Base-by-base conservation (phyloP, 768 basidiomycete species). In the Russula sp. region DNA sequence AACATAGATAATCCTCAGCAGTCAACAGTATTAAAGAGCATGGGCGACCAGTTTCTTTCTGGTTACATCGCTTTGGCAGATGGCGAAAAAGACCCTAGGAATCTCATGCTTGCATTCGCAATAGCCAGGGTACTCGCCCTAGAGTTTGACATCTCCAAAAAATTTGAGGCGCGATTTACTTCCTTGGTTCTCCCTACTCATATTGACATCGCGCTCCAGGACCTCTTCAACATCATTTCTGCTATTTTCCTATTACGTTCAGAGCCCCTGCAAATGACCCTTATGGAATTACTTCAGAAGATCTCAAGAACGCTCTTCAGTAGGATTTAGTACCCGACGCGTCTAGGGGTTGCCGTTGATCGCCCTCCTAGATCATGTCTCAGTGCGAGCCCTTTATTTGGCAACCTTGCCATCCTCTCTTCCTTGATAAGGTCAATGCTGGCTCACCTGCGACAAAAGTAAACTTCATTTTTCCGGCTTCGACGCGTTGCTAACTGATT, bases 171-270 rank as follows among this genome's bases (percentile, higher is more conserved):
- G 70, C 66, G 83, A 71, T 38, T 38, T 28, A 13, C 38, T 57
- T 42, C 24, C 56, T 13, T 20, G 20, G 18, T 16, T 9, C 51
- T 51, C 49, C 26, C 30, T 30, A 30, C 22, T 9, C 16, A 24
- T 26, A 16, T n/a, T 53, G 22, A 16, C 32, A 20, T 38, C 14
- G 44, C n/a, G 51, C 22, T 34, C 7, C 69, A 98, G 94, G 84
- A 88, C 57, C 79, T 98, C 54, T 98, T 96, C 77, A 92, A 98
- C 71, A 87, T 98, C 72, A 90, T 88, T 0, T 95, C 74, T 98
- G 97, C 74, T 99, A 99, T 74, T 99, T 98, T 76, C 97, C 97
- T 0, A 98, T 99, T 61, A 92, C 94, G 0, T 99, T 97, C 78
- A 83, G 90, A 63, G 94, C 96, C 10, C 93, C 95, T 20, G 89